Percentiles rank a stretch among this genome's conserved stretches.
These are phyloP conservation scores for Bauhinia variegata DNA, from an alignment of 306 rosid species.

Conservation along the genomic window DNA sequence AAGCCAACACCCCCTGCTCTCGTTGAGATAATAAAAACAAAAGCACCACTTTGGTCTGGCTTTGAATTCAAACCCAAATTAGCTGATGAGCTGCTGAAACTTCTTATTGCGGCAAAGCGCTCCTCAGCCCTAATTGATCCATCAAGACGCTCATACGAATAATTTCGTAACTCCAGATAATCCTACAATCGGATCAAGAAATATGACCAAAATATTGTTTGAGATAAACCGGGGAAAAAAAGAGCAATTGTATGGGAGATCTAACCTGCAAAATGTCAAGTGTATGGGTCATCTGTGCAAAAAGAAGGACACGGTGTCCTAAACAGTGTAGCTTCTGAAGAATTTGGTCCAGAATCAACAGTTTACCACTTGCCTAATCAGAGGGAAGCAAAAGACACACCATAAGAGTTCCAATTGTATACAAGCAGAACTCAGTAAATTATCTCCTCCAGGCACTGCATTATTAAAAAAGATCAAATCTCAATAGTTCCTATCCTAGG, in stretches of 20 bases:
- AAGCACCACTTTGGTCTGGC: conserved; percentile 61
- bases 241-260: conserved; percentile 17
- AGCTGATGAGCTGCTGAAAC: conserved; percentile 68
- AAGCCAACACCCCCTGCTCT: conserved; percentile 99
- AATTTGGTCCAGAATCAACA: conserved; percentile 81
- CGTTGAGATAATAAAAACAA: conserved; percentile 89
- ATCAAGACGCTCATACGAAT: conserved; percentile 96
- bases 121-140: conserved; percentile 98
- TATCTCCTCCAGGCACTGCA: not conserved
- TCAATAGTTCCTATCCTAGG: not conserved
- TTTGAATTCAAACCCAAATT: conserved; percentile 54
- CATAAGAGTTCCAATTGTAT: conserved; percentile 21
- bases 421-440: not conserved
- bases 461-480: not conserved
- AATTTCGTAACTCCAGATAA: conserved; percentile 73
- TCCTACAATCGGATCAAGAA: conserved; percentile 57
- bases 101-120: conserved; percentile 96
- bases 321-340: conserved; percentile 72
- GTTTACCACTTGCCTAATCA: conserved; percentile 89
- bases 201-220: conserved; percentile 24
- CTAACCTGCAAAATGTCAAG: conserved; percentile 90
- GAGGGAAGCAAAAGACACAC: conserved; percentile 22
- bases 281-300: conserved; percentile 97
- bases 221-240: not conserved
- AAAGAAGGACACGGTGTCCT: conserved; percentile 90